These are phyloP conservation scores for Mollisiaceae sp. DNA, from an alignment of 2,329 filamentous ascomycete species.

Conservation along the genomic window DNA sequence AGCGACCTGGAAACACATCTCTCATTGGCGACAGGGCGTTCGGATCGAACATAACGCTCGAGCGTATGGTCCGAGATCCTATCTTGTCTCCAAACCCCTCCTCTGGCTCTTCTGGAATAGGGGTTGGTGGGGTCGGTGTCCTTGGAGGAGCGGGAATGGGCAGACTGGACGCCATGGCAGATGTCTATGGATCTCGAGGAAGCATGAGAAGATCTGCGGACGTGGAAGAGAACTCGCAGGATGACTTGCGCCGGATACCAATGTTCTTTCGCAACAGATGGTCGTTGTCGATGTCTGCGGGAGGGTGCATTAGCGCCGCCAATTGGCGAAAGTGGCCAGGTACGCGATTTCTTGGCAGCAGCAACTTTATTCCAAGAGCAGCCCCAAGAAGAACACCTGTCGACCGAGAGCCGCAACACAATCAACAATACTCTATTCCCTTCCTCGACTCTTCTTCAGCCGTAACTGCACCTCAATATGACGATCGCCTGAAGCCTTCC, in stretches of 20 bases:
- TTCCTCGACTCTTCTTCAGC: background rate
- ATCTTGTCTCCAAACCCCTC: conserved; percentile 36
- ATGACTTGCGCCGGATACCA: background rate
- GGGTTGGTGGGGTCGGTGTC: conserved; percentile 67
- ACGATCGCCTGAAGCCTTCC: background rate
- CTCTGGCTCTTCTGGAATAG: conserved; percentile 46
- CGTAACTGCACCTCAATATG: too few species aligned
- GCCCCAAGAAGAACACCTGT: background rate
- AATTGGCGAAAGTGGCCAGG: conserved; percentile 14
- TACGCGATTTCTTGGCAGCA: conserved; percentile 20
- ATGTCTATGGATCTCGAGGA: conserved; percentile 21
- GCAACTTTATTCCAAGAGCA: conserved; percentile 30
- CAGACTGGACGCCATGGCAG: conserved; percentile 61
- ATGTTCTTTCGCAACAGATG: background rate
- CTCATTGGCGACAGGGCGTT: conserved; percentile 53
- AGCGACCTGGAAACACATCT: conserved; percentile 39
- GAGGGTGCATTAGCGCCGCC: conserved; percentile 26
- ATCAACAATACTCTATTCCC: background rate
- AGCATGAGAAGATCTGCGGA: conserved; percentile 20
- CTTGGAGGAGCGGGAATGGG: conserved; percentile 64
- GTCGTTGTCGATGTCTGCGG: conserved; percentile 18
- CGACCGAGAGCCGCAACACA: background rate
- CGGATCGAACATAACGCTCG: conserved; percentile 47
- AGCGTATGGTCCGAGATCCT: conserved; percentile 32
- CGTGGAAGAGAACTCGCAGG: background rate